Percentiles rank a stretch among this genome's conserved stretches.
Conservation (phyloP, 1,284 basidiomycete genomes). For the Heterobasidion irregulare region DNA sequence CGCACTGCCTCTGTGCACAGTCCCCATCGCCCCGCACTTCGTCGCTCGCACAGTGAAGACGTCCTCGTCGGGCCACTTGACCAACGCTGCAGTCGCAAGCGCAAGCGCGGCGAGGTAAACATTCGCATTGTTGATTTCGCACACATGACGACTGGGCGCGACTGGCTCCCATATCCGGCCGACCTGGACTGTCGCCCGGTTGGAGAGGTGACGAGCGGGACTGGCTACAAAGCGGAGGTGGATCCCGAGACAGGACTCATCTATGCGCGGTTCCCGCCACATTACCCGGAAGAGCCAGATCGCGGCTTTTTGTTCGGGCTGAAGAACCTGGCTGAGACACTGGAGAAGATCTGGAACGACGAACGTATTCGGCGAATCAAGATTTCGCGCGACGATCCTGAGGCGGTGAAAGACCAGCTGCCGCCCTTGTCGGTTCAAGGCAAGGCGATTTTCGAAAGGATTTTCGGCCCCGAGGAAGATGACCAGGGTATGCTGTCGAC, state of each 20-base stretch:
- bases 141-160: constrained; percentile 92
- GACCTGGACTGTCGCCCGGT: constrained; percentile 26
- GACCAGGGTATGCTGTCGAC: constrained; percentile 69
- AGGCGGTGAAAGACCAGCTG: constrained; percentile 38
- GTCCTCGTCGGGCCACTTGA: constrained; percentile 55
- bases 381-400: constrained; percentile 49
- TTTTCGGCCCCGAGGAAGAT: constrained; percentile 55
- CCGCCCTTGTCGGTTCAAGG: constrained; percentile 59
- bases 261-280: constrained; percentile 88
- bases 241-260: constrained; percentile 75
- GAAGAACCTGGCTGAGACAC: constrained; percentile 66
- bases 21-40: constrained; percentile 36
- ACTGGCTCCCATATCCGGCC: constrained; percentile 70
- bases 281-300: constrained; percentile 83
- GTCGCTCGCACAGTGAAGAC: constrained; percentile 72
- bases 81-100: constrained; percentile 49
- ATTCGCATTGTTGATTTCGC: constrained; percentile 98
- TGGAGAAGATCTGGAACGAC: constrained; percentile 80
- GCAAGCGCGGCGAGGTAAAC: constrained; percentile 85
- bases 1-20: constrained; percentile 21
- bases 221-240: constrained; percentile 75
- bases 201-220: constrained; percentile 48
- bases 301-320: constrained; percentile 92
- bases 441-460: constrained; percentile 69
- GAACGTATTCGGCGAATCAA: constrained; percentile 69